Evolutionary conservation across 176 grass and related monocot genomes (phyloP).

Genomic region (Oryza brachyantha): DNA sequence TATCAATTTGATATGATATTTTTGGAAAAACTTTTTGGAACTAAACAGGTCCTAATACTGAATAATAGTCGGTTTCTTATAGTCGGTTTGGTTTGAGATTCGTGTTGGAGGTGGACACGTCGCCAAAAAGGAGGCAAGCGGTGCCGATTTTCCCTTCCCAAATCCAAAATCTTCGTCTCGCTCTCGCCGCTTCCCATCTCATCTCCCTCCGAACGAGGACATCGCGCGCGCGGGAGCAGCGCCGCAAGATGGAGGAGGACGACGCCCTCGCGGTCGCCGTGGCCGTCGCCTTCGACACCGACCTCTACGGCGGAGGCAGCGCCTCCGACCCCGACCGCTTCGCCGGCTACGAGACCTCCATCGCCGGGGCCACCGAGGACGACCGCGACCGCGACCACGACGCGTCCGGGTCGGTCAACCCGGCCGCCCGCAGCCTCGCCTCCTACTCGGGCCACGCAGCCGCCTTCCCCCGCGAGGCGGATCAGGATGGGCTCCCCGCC

Average conservation of each 20-base stretch:
- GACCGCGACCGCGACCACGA: no score
- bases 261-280: conserved; percentile 19
- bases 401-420: conserved; percentile 35
- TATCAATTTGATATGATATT: no score
- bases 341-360: conserved; percentile 83
- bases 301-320: conserved; percentile 78
- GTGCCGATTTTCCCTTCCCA: no score
- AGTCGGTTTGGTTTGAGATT: no score
- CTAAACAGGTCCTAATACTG: no score
- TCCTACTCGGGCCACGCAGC: conserved; percentile 66
- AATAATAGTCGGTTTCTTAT: no score
- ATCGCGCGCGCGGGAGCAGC: conserved; percentile 78
- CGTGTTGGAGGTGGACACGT: no score
- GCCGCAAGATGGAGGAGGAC: conserved; percentile 67
- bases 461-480: conserved; percentile 53
- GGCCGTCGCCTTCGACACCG: conserved; percentile 76
- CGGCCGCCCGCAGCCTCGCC: conserved; percentile 56
- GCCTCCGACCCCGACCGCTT: conserved; percentile 60
- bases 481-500: conserved; percentile 48
- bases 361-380: conserved; percentile 56
- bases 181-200: no score
- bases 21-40: no score
- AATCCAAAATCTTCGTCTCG: no score
- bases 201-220: conserved; percentile 44
- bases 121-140: no score